Conservation (phyloP, 176 grass and related monocot species). For the Tillandsia fasciculata region DNA sequence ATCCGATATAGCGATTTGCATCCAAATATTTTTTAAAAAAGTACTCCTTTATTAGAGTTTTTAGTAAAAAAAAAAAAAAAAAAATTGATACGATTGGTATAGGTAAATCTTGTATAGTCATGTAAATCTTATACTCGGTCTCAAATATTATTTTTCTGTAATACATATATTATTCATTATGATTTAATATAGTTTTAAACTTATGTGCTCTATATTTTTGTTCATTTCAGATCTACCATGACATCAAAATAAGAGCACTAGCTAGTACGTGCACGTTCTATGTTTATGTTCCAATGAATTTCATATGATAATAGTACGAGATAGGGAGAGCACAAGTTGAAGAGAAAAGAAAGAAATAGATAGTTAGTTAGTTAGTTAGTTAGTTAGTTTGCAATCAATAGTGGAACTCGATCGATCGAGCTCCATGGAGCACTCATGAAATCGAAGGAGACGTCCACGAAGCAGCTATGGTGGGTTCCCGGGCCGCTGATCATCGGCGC, state of each 20-base stretch:
- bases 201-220: no score
- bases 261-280: neutral
- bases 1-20: neutral
- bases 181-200: no score
- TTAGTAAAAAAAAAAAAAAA: no score
- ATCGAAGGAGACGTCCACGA: conserved; percentile 1
- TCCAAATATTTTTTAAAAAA: neutral
- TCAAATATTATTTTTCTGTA: no score
- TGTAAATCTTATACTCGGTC: no score
- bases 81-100: no score
- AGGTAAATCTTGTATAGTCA: no score
- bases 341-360: neutral
- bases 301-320: no score
- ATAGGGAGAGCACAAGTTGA: neutral
- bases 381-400: neutral
- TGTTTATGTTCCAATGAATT: neutral
- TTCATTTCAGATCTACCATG: no score
- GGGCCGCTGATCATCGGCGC: conserved; percentile 81
- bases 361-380: neutral
- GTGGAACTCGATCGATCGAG: conserved; percentile 17
- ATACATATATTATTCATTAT: no score
- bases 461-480: conserved; percentile 75
- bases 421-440: conserved; percentile 23
- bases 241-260: neutral
- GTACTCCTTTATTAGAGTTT: no score